Base-by-base conservation (phyloP, 805 yeast genomes). In the Starmera caribaea region DNA sequence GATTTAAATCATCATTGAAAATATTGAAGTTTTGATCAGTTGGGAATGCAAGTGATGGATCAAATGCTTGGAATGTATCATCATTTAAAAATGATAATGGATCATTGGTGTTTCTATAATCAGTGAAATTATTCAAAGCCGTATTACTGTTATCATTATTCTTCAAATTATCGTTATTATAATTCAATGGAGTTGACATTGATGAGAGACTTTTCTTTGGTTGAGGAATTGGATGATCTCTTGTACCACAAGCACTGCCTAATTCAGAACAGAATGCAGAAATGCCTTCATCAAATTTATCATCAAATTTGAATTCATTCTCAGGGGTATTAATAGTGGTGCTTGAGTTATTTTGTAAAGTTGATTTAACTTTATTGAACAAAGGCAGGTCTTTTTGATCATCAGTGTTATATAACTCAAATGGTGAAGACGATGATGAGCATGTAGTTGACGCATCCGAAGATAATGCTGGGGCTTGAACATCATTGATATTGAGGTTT, bases 211-310 rank as follows among this genome's bases (percentile, higher is more conserved):
- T 30, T 13, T 30, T 32, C 7, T 21, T 16, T 3, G 38, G 39
- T 50, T 62, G 58, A 3, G 96, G 94, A 4, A 79, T 56, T 4
- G 92, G 95, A 46, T 73, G 62, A 13, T 69, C 69, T 50, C 68
- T 78, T 7, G 80, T 79, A 14, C 96, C 97, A 61, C 97, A 89
- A 1, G 88, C 97, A 57, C 77, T 71, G 45, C 75, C 73, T 54
- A 90, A 69, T 49, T 79, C 75, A 21, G 73, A 73, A 55, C 97
- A 90, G 56, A 90, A 90, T 26, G 74, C 76, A 43, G 74, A 72
- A 40, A 80, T 78, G 47, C 80, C 78, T 54, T 84, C 90, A 52
- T 79, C 82, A 55, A 77, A 82, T 41, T 68, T 60, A 13, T 63
- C 61, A 33, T 58, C 55, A 43, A 64, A 65, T 41, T 63, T 53